A percentile compares a stretch with the other conserved stretches of the same genome.
phyloP scores from a whole-genome alignment of 495 filamentous ascomycete genomes.

The Hypomontagnella monticulosa region DNA sequence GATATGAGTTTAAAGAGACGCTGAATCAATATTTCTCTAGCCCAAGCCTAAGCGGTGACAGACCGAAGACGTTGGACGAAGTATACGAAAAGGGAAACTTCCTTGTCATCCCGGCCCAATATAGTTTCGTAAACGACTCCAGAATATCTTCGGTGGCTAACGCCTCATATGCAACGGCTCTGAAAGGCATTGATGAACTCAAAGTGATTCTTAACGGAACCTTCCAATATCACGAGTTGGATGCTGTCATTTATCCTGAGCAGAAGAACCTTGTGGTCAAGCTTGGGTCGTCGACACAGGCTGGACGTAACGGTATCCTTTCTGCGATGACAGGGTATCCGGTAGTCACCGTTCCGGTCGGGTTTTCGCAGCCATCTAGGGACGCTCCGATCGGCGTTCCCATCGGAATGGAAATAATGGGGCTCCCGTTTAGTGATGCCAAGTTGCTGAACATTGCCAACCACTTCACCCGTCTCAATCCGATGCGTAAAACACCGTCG shows the following conservation, averaged over 20 bases:
- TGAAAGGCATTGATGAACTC: slow-evolving; percentile 58
- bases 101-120: slow-evolving; percentile 66
- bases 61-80: slow-evolving; percentile 54
- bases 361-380: slow-evolving; percentile 51
- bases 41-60: slow-evolving; percentile 40
- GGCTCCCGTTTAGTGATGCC: slow-evolving; percentile 62
- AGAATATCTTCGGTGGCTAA: slow-evolving; percentile 58
- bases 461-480: slow-evolving; percentile 48
- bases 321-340: slow-evolving; percentile 71
- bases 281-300: slow-evolving; percentile 63
- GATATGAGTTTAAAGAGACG: slow-evolving; percentile 63
- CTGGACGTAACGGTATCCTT: slow-evolving; percentile 70
- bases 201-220: slow-evolving; percentile 56
- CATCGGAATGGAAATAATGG: slow-evolving; percentile 72
- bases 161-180: slow-evolving; percentile 53
- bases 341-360: slow-evolving; percentile 67
- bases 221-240: slow-evolving; percentile 59
- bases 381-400: slow-evolving; percentile 66
- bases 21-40: slow-evolving; percentile 60
- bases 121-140: slow-evolving; percentile 60
- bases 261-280: slow-evolving; percentile 70
- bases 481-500: slow-evolving; percentile 56
- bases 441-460: slow-evolving; percentile 60
- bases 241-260: slow-evolving; percentile 72
- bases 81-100: slow-evolving; percentile 58